Evolutionary conservation across 345 rosid species (phyloP).

Genomic region (Pelargonium nanum): DNA sequence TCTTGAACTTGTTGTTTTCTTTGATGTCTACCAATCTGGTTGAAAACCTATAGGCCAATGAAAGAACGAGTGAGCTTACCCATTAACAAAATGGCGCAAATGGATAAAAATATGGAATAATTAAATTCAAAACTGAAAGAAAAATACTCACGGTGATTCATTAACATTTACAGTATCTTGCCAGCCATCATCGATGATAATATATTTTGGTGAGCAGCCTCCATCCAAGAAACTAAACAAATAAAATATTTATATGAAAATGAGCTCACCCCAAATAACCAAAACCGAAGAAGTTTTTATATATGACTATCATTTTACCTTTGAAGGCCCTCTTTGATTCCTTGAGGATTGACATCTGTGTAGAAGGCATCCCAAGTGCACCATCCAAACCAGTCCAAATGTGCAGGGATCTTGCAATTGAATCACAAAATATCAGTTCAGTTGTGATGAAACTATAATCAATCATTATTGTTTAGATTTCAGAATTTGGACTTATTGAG

Average conservation of each 20-base stretch:
- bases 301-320: conserved; percentile 20
- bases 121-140: background rate
- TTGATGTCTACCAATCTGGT: conserved; percentile 35
- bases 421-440: conserved; percentile 2
- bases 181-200: conserved; percentile 68
- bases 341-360: conserved; percentile 34
- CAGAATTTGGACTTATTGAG: background rate
- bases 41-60: conserved; percentile 33
- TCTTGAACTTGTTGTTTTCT: conserved; percentile 45
- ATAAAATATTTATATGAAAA: too few species aligned
- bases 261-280: background rate
- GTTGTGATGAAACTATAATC: background rate
- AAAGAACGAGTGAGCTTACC: conserved; percentile 6
- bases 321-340: conserved; percentile 46
- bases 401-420: conserved; percentile 34
- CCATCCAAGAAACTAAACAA: conserved; percentile 35
- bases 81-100: background rate
- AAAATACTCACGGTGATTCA: conserved; percentile 32
- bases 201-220: conserved; percentile 42
- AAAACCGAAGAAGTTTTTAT: background rate
- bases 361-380: conserved; percentile 80
- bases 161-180: conserved; percentile 35
- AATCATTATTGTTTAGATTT: background rate
- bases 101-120: background rate
- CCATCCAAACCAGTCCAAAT: conserved; percentile 65